Evolutionary conservation across 2,329 filamentous ascomycete species (phyloP), one percentile per base, ranked within the genome.

Genomic region (Fusarium verrucosum): DNA sequence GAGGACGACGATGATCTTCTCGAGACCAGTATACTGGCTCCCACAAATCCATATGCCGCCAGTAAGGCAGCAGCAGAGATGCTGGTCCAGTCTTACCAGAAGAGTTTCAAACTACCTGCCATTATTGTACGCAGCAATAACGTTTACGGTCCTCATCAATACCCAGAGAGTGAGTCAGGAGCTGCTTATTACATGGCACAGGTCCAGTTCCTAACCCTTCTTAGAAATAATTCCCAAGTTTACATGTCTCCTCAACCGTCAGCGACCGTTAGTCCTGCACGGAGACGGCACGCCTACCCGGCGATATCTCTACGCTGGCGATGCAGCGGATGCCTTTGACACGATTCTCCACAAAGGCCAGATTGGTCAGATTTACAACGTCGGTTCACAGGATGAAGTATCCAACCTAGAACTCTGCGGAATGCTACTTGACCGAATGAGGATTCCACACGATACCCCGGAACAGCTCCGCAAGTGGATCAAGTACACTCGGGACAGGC

Each of bases 61-160:
- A 90, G 87, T 77, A 94, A 94, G 77, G 91, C 91, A 4, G 91
- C 91, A 2, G 91, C 91, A 7, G 91, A 94, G 79, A 93, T 93
- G 90, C 82, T 92, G 72, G 90, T 94, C n/a, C 88, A 90, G 75
- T 92, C 91, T n/a, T 95, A 94, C 75, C 85, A 89, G 73, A 92
- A 91, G 79, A 92, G 89, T 76, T 94, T 93, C 81, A 90, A 90
- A 75, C 82, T 95, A 13, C 91, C 91, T 2, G 86, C 88, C 47
- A 92, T 94, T 65, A 91, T 94, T 69, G 89, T 94, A 25, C 84
- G 91, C 45, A 90, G 90, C 74, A 94, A 94, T 80, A 94, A 95
- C 71, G 90, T 94, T 26, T 95, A 94, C 71, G 92, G 92, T 0
- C 92, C 92, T 20, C 90, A 94, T 73, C 91, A 94, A 74, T 93